These are phyloP conservation scores for Nicotiana noctiflora DNA, from an alignment of 257 asterid genomes.

Conservation along the genomic window DNA sequence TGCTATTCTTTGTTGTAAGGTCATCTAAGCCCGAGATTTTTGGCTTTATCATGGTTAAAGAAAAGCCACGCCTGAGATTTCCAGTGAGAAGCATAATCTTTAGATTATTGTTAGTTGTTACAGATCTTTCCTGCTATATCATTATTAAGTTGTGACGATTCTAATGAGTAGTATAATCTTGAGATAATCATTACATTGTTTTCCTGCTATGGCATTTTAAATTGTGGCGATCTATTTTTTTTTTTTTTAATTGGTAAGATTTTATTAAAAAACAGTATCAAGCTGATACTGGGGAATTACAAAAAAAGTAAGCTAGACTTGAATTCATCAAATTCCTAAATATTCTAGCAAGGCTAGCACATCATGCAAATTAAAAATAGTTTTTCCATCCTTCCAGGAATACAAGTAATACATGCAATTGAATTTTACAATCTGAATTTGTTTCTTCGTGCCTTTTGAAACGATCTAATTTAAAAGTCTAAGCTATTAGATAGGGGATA, in stretches of 20 bases:
- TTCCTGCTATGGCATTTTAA: no score
- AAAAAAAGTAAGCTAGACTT: neutral
- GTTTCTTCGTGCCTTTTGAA: neutral
- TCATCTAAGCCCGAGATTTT: neutral
- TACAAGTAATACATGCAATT: neutral
- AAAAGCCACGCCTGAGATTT: neutral
- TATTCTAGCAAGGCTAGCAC: neutral
- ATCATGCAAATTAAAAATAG: neutral
- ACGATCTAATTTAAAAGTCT: neutral
- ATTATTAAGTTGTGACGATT: neutral
- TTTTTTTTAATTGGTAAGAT: neutral
- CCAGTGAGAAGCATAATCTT: neutral
- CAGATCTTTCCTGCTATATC: neutral
- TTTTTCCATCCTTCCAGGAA: neutral
- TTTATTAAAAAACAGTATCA: neutral
- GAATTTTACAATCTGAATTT: neutral
- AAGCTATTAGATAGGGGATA: neutral
- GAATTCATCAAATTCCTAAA: neutral
- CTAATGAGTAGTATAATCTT: no score
- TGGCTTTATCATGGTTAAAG: neutral
- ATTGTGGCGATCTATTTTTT: no score
- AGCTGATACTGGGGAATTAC: neutral
- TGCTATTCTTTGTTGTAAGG: neutral
- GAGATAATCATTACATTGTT: no score
- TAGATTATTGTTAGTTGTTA: neutral